Evolutionary conservation across 2,329 filamentous ascomycete species (phyloP).

Genomic region (Alternaria ventricosa): DNA sequence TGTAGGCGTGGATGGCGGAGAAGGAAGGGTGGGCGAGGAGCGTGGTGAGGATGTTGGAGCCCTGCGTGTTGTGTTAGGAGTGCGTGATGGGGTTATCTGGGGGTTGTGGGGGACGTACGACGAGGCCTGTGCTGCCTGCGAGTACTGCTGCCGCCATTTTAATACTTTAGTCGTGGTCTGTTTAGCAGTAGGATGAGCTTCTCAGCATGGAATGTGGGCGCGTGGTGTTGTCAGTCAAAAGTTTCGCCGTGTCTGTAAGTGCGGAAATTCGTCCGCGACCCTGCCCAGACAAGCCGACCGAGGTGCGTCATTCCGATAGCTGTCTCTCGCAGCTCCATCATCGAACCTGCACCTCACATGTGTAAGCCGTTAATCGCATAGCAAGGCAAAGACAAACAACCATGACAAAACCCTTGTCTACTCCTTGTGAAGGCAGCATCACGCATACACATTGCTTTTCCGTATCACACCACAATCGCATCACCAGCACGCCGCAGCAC

Average conservation of each 20-base stretch:
- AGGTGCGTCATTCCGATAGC: background rate
- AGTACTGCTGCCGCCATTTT: constrained; percentile 61
- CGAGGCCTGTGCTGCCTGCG: constrained; percentile 71
- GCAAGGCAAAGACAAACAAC: background rate
- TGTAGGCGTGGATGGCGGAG: constrained; percentile 66
- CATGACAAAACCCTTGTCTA: fast-evolving
- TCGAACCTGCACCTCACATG: background rate
- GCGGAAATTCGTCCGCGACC: background rate
- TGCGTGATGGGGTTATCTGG: background rate
- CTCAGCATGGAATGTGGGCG: background rate
- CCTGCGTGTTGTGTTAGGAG: constrained; percentile 52
- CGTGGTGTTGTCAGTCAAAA: background rate
- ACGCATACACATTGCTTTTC: background rate
- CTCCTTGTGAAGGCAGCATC: background rate
- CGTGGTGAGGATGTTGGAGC: constrained; percentile 73
- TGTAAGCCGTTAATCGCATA: no score
- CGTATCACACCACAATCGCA: constrained; percentile 9
- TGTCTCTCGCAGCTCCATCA: background rate
- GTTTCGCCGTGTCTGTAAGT: background rate
- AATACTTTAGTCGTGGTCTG: fast-evolving
- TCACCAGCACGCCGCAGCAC: background rate
- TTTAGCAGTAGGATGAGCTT: background rate
- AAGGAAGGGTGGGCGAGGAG: constrained; percentile 63
- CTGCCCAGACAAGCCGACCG: background rate
- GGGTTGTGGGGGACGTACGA: constrained; percentile 46